phyloP scores from a whole-genome alignment of 352 stramenopile genomes.

The Globisporangium lucens region DNA sequence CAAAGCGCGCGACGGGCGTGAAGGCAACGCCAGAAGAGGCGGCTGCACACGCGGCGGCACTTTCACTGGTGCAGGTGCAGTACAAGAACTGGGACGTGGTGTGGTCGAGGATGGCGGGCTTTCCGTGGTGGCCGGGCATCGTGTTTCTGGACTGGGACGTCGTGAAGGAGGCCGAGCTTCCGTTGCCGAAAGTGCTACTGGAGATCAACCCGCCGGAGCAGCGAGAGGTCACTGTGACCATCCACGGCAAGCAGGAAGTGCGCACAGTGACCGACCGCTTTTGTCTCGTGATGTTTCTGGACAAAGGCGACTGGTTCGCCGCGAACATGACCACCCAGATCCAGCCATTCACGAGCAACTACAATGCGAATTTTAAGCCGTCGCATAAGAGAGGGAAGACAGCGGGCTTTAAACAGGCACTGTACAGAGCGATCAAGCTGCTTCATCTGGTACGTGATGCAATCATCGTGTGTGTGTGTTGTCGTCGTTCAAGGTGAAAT shows the following conservation, averaged over 20 bases:
- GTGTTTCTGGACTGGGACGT: slow-evolving; percentile 67
- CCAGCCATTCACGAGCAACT: slow-evolving; percentile 54
- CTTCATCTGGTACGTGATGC: slow-evolving; percentile 40
- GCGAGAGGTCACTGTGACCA: slow-evolving; percentile 12
- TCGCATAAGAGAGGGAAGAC: slow-evolving; percentile 18
- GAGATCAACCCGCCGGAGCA: slow-evolving; percentile 37
- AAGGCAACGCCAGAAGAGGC: slow-evolving; percentile 21
- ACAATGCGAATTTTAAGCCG: slow-evolving; percentile 29
- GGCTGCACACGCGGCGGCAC: slow-evolving; percentile 18
- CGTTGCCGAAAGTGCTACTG: slow-evolving; percentile 35
- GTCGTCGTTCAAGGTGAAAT: neutral
- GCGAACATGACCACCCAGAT: slow-evolving; percentile 40
- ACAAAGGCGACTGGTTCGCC: slow-evolving; percentile 62
- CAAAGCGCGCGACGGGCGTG: slow-evolving; percentile 23
- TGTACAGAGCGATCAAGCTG: slow-evolving; percentile 33
- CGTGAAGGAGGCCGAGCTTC: slow-evolving; percentile 37
- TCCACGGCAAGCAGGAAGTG: slow-evolving; percentile 21
- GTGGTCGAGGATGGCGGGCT: slow-evolving; percentile 67
- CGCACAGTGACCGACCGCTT: slow-evolving; percentile 12
- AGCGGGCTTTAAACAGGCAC: slow-evolving; percentile 25
- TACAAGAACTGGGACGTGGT: slow-evolving; percentile 78
- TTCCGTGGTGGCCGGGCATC: slow-evolving; percentile 78
- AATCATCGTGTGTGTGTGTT: neutral
- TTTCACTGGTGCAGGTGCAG: slow-evolving; percentile 42
- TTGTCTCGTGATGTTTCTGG: slow-evolving; percentile 62